Conservation (phyloP, 2,329 filamentous ascomycete species). For the Gyromitra esculenta region DNA sequence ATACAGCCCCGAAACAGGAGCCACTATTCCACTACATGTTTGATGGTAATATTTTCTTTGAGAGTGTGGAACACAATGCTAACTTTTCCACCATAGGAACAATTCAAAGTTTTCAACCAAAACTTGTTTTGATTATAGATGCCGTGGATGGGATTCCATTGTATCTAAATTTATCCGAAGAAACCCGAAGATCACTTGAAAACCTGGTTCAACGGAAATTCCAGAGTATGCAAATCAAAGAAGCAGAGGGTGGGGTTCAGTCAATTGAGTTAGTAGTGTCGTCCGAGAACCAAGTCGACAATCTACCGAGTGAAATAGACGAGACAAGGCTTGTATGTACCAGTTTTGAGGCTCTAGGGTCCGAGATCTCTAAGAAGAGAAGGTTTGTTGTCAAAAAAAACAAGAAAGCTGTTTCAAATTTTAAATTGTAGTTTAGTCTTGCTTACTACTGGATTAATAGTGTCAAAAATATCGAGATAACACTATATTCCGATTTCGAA, state of each 20-base stretch:
- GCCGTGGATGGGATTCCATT: slow-evolving; percentile 43
- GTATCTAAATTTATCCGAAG: slow-evolving; percentile 45
- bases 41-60: slow-evolving; percentile 61
- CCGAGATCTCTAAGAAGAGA: slow-evolving; percentile 22
- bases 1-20: slow-evolving; percentile 15
- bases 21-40: slow-evolving; percentile 67
- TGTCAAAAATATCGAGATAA: slow-evolving; percentile 70
- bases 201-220: slow-evolving; percentile 38
- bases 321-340: slow-evolving; percentile 5
- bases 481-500: slow-evolving; percentile 77
- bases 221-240: slow-evolving; percentile 11
- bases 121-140: slow-evolving; percentile 53
- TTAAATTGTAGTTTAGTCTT: not conserved
- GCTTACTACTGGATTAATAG: slow-evolving; percentile 7
- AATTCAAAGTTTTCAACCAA: slow-evolving; percentile 54
- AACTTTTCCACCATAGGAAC: slow-evolving; percentile 46
- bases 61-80: slow-evolving; percentile 8
- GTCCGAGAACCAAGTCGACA: not conserved
- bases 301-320: slow-evolving; percentile 12
- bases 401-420: not conserved
- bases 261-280: slow-evolving; percentile 19
- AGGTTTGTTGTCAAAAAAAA: slow-evolving; percentile 21
- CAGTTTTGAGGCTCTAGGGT: not conserved
- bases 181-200: slow-evolving; percentile 51
- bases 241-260: slow-evolving; percentile 3